Base-by-base conservation (phyloP, 1,284 basidiomycete species). In the Leccinum colubrinum region DNA sequence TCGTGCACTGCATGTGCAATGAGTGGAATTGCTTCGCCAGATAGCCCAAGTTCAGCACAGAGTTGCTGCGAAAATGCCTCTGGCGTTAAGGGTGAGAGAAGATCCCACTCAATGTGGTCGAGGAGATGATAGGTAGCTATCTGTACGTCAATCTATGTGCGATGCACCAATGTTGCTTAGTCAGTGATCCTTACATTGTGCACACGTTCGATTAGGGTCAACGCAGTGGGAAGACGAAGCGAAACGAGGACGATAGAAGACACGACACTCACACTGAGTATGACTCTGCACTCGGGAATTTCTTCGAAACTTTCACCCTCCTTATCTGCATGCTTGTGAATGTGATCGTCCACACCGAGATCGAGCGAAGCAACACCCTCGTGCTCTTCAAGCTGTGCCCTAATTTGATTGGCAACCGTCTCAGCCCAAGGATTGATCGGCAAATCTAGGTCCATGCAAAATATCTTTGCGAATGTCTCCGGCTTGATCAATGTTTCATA, bases 41-140 rank as follows among this genome's bases (percentile, higher is more conserved):
- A 83, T 1, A 99, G 83, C 2, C 95, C 95, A 7, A 98, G 85
- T 68, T 99, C 97, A 41, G 83, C 76, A 70, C 92, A 95, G 56
- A 98, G 89, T 62, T 86, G 87, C 41, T 79, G 77, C 0, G 97
- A 87, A 71, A 98, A 99, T 1, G 80, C 81, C 72, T 97, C 91
- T 0, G 97, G 97, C 0, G 95, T 96, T 15, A 98, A 85, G 0
- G 91, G 84, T 0, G 96, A 98, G 35, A 94, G 86, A 6, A 99
- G 83, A 76, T 99, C 97, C 97, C 97, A 99, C 77, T 99, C 97
- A 69, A 99, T 93, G 66, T 96, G 93, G 78, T 99, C 97, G 61
- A 91, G 83, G 1, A 99, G 83, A 74, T 97, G 93, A 74, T 95
- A 84, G 17, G 90, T 93, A 54, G 90, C 91, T 72, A 99, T 93